Conservation (phyloP, 208 protist species). For the Porcisia hertigi region DNA sequence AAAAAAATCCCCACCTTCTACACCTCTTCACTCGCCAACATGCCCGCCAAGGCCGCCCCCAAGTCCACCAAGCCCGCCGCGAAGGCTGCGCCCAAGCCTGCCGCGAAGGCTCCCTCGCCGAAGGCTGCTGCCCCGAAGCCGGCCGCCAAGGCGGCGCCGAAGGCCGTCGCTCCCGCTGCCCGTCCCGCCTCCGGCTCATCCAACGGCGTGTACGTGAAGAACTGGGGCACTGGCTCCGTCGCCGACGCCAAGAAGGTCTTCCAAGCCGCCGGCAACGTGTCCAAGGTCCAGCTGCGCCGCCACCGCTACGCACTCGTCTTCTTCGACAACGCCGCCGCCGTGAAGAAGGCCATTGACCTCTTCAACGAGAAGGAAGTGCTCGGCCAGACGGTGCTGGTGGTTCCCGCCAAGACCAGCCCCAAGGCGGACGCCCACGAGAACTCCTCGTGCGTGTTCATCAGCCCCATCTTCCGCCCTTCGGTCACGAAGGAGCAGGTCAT, state of each 20-base stretch:
- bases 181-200: slow-evolving; percentile 39
- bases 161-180: slow-evolving; percentile 36
- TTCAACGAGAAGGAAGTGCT: slow-evolving; percentile 87
- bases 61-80: slow-evolving; percentile 42
- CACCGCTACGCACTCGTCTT: slow-evolving; percentile 82
- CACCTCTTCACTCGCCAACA: slow-evolving; percentile 24
- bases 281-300: slow-evolving; percentile 64
- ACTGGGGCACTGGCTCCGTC: slow-evolving; percentile 78
- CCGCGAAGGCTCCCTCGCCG: slow-evolving; percentile 40
- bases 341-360: slow-evolving; percentile 87
- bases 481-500: slow-evolving; percentile 67
- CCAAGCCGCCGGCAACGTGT: slow-evolving; percentile 60
- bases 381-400: slow-evolving; percentile 64
- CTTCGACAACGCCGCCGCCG: slow-evolving; percentile 78
- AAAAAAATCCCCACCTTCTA: slow-evolving; percentile 58
- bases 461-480: slow-evolving; percentile 80
- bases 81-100: slow-evolving; percentile 53
- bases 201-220: slow-evolving; percentile 88
- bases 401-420: slow-evolving; percentile 71
- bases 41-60: slow-evolving; percentile 64
- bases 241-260: slow-evolving; percentile 62
- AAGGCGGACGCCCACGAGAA: slow-evolving; percentile 74
- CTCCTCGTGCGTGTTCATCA: slow-evolving; percentile 78
- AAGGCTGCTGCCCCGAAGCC: slow-evolving; percentile 44
- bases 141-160: slow-evolving; percentile 31